phyloP scores from a whole-genome alignment of 2,329 filamentous ascomycete genomes.

The Coniochaeta sp. region DNA sequence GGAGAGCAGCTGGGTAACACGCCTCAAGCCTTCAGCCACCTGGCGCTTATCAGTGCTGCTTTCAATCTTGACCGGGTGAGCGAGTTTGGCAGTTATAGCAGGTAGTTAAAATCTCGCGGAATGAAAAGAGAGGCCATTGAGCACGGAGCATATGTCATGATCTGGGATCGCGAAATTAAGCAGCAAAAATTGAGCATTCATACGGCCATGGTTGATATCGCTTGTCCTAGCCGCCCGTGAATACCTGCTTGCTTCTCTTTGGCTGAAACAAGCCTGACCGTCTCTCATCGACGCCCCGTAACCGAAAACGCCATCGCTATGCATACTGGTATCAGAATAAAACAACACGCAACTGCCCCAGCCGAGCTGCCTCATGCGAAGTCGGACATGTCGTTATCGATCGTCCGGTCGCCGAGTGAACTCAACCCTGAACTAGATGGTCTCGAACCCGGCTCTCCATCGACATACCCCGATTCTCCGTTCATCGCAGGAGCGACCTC shows the following conservation, averaged over 20 bases:
- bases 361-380: slow-evolving; percentile 22
- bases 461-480: slow-evolving; percentile 14
- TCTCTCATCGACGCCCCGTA: no score
- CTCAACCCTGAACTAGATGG: slow-evolving; percentile 50
- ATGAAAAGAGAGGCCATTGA: not conserved
- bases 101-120: not conserved
- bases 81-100: slow-evolving; percentile 16
- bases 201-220: no score
- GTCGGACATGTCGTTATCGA: slow-evolving; percentile 36
- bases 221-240: no score
- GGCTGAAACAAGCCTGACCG: no score
- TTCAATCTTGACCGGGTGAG: slow-evolving; percentile 59
- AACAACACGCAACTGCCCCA: not conserved
- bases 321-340: slow-evolving; percentile 18
- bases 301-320: slow-evolving; percentile 36
- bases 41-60: slow-evolving; percentile 69
- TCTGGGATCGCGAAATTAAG: no score
- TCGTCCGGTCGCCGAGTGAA: slow-evolving; percentile 43
- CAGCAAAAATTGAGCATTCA: no score
- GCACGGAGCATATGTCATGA: not conserved
- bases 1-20: slow-evolving; percentile 77
- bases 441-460: slow-evolving; percentile 29
- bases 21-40: slow-evolving; percentile 71
- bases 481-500: slow-evolving; percentile 7
- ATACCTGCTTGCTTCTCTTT: no score